Evolutionary conservation across 2,329 filamentous ascomycete species (phyloP).

Genomic region (Epichloe sibirici): DNA sequence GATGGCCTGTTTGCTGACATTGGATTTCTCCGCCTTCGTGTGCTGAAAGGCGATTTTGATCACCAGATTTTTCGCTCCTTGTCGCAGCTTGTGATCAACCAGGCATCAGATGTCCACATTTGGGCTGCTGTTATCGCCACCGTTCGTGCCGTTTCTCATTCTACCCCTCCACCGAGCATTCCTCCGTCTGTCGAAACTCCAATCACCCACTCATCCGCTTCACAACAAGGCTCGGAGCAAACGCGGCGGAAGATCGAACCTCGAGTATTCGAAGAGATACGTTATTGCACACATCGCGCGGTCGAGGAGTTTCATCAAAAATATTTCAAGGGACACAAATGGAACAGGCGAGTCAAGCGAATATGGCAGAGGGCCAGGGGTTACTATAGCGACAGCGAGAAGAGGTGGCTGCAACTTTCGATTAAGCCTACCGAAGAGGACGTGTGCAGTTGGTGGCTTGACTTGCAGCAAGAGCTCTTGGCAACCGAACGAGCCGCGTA

Average conservation of each 20-base stretch:
- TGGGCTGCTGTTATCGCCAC: background rate
- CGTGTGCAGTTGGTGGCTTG: background rate
- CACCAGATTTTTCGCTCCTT: background rate
- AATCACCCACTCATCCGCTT: slow-evolving; percentile 4
- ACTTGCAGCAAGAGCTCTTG: background rate
- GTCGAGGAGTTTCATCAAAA: background rate
- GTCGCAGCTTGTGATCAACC: background rate
- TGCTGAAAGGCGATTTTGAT: background rate
- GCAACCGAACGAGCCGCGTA: slow-evolving; percentile 2
- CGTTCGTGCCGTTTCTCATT: background rate
- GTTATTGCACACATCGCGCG: slow-evolving; percentile 1
- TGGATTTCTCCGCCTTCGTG: background rate
- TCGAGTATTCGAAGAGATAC: slow-evolving; percentile 6
- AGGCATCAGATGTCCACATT: background rate
- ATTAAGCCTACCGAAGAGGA: background rate
- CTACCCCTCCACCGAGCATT: background rate
- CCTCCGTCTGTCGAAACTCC: background rate
- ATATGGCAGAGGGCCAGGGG: background rate
- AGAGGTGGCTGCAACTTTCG: slow-evolving; percentile 2
- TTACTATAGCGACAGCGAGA: background rate
- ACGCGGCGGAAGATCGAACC: too few species aligned
- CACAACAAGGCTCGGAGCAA: too few species aligned
- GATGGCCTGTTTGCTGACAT: background rate
- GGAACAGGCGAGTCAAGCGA: slow-evolving; percentile 2
- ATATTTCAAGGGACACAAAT: slow-evolving; percentile 2